Conservation (phyloP, 805 yeast species). For the Yarrowia deformans region DNA sequence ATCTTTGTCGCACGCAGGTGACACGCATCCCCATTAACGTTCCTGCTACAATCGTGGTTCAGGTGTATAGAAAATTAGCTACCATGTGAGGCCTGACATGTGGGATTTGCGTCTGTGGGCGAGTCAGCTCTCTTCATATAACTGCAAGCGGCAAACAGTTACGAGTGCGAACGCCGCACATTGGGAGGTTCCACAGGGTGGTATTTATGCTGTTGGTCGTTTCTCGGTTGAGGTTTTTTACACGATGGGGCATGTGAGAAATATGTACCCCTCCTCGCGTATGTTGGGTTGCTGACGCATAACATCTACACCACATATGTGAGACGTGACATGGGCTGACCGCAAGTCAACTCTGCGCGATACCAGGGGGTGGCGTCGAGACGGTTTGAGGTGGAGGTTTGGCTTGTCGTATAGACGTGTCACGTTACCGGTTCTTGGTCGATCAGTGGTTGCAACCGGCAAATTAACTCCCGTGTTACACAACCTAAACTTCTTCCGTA, state of each 20-base stretch:
- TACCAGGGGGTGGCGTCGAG: background rate
- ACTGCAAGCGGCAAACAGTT: background rate
- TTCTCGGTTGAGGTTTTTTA: background rate
- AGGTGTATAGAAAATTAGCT: background rate
- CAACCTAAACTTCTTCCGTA: background rate
- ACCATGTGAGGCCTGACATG: background rate
- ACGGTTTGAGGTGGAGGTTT: background rate
- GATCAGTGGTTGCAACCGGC: slow-evolving; percentile 2
- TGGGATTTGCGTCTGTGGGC: background rate
- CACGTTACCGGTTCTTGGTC: background rate
- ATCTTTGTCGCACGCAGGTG: slow-evolving; percentile 8
- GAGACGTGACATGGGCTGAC: background rate
- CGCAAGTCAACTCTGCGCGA: background rate
- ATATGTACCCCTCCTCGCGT: slow-evolving; percentile 23
- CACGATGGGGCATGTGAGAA: background rate
- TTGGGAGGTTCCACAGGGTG: background rate
- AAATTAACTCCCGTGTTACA: slow-evolving; percentile 12
- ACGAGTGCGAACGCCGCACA: background rate
- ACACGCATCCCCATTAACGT: slow-evolving; percentile 19
- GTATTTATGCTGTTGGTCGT: too few relatives aligned
- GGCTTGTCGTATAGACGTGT: background rate
- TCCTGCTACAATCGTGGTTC: background rate
- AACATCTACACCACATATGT: background rate
- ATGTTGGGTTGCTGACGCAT: slow-evolving; percentile 21
- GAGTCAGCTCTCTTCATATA: too few relatives aligned